These are phyloP conservation scores for Phytophthora gonapodyides DNA, from an alignment of 352 stramenopile species.

Conservation along the genomic window DNA sequence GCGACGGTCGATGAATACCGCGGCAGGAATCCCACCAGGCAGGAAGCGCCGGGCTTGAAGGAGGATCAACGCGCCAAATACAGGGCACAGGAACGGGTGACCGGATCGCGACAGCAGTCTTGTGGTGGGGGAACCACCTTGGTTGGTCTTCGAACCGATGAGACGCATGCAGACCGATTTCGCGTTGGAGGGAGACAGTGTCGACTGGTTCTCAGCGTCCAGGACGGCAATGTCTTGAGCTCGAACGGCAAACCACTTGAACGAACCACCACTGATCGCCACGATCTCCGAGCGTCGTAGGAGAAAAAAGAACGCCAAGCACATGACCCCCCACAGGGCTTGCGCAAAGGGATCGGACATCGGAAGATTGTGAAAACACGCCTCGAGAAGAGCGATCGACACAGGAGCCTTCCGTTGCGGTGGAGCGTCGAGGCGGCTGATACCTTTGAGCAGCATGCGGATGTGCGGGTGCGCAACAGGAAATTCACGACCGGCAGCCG, in stretches of 20 bases:
- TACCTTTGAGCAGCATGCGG: constrained; percentile 8
- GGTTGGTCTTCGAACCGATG: no score
- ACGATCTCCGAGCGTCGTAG: constrained; percentile 7
- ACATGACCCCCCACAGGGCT: constrained; percentile 8
- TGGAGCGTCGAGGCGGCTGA: constrained; percentile 5
- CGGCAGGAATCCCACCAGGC: no score
- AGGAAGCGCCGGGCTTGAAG: no score
- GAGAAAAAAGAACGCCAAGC: constrained; percentile 8
- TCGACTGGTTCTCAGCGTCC: no score
- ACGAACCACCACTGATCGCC: not conserved
- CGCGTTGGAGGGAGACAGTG: no score
- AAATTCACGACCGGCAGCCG: not conserved
- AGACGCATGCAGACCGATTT: no score
- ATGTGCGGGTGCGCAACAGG: constrained; percentile 13
- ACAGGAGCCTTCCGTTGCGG: constrained; percentile 1
- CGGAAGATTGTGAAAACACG: constrained; percentile 1
- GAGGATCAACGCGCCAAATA: no score
- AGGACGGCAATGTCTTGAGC: constrained; percentile 6
- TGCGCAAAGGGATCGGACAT: constrained; percentile 10
- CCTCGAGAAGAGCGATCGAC: constrained; percentile 1
- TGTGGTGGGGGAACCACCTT: no score
- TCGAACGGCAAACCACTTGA: constrained; percentile 7
- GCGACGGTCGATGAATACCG: no score
- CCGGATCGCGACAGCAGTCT: no score
- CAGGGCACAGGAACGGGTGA: no score